Base-by-base conservation (phyloP, 345 rosid genomes). In the Raphanus raphanistrum region DNA sequence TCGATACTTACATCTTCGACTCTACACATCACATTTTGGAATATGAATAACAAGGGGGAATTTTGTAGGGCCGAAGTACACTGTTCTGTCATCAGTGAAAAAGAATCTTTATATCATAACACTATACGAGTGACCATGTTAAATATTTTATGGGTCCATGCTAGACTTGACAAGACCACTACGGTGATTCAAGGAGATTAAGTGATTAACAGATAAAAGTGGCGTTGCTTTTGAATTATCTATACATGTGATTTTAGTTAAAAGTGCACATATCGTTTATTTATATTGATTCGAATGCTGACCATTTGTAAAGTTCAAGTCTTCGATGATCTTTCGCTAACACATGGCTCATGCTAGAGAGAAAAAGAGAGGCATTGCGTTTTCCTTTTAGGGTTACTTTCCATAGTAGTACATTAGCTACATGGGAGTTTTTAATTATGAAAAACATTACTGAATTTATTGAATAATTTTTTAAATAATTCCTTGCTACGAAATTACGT, bases 121-220 rank as follows among this genome's bases (percentile, higher is more conserved):
- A 74, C 68, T 74, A 79, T 79, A 63, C 71, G 68, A 80, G 63
- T 74, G 71, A 63, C 76, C 70, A 79, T 70, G 78, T 79, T 79
- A 74, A 63, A 80, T 80, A 74, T 74, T 80, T 33, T 80, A 63
- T 80, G 82, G 82, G 79, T 74, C 79, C 82, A 80, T 69, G 62
- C 63, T 55, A 55, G 75, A 80, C 74, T 80, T 74, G 82, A 80
- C 82, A 41, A 80, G 75, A 79, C 82, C 79, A 74, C 67, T 69
- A 74, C 72, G 65, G 79, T 74, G 27, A 79, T 60, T 61, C 67
- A 72, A 61, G 15, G 4, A 74, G 55, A n/a, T 36, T 8, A 38
- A 79, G 4, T 68, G 55, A n/a, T 36, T 8, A 38, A 79, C 63
- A 48, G 58, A 64, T 62, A 58, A 73, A 80, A 80, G 79, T 80